These are phyloP conservation scores for Glaciozyma antarctica DNA, from an alignment of 768 basidiomycete species.

Conservation along the genomic window DNA sequence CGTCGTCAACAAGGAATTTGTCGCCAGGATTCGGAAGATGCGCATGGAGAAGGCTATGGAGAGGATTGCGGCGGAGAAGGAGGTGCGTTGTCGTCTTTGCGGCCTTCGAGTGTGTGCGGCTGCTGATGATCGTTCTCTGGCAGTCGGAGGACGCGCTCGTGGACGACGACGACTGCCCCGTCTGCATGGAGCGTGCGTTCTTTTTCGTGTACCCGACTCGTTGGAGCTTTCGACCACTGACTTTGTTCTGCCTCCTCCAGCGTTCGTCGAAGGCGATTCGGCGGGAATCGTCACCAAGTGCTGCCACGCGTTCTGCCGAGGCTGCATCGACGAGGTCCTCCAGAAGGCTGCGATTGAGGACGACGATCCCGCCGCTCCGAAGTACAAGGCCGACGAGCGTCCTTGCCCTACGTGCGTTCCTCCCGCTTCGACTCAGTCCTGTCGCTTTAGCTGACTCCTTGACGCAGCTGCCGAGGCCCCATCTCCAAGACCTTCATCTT, in stretches of 20 bases:
- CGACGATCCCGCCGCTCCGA: conserved; percentile 25
- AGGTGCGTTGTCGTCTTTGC: conserved; percentile 39
- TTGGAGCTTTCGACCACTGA: background rate
- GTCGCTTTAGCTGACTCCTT: background rate
- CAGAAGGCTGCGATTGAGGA: conserved; percentile 43
- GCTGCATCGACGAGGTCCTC: conserved; percentile 45
- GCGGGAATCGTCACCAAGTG: conserved; percentile 51
- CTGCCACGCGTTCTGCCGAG: conserved; percentile 42
- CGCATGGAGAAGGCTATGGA: conserved; percentile 37
- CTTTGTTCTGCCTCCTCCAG: background rate
- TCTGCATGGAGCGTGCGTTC: conserved; percentile 50
- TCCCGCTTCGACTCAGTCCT: background rate
- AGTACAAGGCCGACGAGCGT: conserved; percentile 45
- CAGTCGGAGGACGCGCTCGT: conserved; percentile 2
- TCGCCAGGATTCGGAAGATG: conserved; percentile 12
- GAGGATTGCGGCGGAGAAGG: conserved; percentile 50
- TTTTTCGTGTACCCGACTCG: too few species aligned
- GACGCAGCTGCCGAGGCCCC: conserved; percentile 48
- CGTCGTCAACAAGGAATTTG: conserved; percentile 8
- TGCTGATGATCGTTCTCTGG: background rate
- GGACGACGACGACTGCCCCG: conserved; percentile 48
- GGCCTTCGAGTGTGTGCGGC: background rate
- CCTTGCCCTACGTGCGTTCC: conserved; percentile 47
- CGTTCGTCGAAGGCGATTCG: conserved; percentile 38
- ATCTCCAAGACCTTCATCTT: conserved; percentile 50